A percentile compares a stretch with the other conserved stretches of the same genome.
phyloP scores from a whole-genome alignment of 108 stramenopile genomes.

The Aurantiochytrium sp. region DNA sequence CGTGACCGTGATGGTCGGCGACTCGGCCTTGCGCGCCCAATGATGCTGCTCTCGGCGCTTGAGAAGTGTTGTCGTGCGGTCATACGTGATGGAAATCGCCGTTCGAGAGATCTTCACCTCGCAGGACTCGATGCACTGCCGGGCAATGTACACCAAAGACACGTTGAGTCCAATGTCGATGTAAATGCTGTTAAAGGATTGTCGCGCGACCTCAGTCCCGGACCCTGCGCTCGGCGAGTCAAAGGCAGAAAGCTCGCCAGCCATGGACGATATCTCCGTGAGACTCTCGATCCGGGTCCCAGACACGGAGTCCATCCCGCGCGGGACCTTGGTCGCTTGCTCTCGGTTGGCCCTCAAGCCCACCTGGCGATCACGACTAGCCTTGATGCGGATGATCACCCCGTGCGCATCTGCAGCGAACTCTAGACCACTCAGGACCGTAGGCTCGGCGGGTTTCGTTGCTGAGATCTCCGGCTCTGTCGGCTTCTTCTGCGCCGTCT shows the following conservation, averaged over 20 bases:
- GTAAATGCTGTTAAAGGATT: neutral
- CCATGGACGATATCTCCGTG: neutral
- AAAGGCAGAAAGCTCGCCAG: neutral
- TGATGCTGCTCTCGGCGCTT: neutral
- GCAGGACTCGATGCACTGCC: neutral
- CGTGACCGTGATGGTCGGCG: neutral
- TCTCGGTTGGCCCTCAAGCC: neutral
- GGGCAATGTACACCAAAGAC: neutral
- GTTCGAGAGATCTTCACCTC: neutral
- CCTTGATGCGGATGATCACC: neutral
- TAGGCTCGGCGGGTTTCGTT: neutral
- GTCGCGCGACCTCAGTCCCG: neutral
- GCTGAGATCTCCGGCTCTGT: too few relatives aligned
- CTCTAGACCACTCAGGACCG: neutral
- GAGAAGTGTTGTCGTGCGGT: neutral
- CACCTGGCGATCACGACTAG: neutral
- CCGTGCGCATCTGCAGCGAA: neutral
- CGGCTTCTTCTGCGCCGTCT: too few relatives aligned
- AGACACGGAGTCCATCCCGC: too few relatives aligned
- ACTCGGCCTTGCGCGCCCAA: neutral
- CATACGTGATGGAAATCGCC: neutral
- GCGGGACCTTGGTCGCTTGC: neutral
- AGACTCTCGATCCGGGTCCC: neutral
- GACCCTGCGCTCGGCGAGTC: neutral
- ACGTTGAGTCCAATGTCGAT: neutral